These are phyloP conservation scores for Claviceps sp. DNA, from an alignment of 2,329 filamentous ascomycete genomes.

Conservation along the genomic window DNA sequence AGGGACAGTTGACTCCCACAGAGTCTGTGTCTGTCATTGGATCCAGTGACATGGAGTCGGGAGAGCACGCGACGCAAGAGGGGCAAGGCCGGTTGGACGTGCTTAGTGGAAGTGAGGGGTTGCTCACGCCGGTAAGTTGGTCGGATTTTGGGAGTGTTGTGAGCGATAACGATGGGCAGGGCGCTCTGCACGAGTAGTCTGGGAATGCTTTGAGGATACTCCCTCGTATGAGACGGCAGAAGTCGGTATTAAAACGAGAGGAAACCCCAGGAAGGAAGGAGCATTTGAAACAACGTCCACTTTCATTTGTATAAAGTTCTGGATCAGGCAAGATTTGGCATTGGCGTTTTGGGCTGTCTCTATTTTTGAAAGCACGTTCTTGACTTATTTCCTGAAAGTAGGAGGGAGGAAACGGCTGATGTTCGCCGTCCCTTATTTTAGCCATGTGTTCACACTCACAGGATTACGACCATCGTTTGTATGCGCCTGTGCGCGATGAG, in stretches of 20 bases:
- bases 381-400: too few species aligned
- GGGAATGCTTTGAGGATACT: too few species aligned
- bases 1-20: slow-evolving; percentile 44
- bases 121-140: slow-evolving; percentile 49
- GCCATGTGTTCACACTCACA: too few species aligned
- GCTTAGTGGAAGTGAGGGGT: slow-evolving; percentile 45
- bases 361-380: too few species aligned
- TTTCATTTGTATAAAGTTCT: not conserved
- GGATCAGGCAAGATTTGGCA: not conserved
- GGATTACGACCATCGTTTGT: too few species aligned
- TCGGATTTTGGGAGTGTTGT: slow-evolving; percentile 51
- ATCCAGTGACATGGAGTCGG: slow-evolving; percentile 31
- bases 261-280: too few species aligned
- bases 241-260: too few species aligned
- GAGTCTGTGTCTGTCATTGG: slow-evolving; percentile 43
- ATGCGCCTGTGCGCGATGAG: too few species aligned
- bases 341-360: not conserved
- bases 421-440: too few species aligned
- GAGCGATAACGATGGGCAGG: slow-evolving; percentile 36
- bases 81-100: slow-evolving; percentile 35
- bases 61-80: slow-evolving; percentile 25
- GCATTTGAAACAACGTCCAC: too few species aligned
- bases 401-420: too few species aligned
- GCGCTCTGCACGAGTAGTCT: slow-evolving; percentile 3
- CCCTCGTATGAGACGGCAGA: too few species aligned